Evolutionary conservation across 495 filamentous ascomycete species (phyloP), one percentile per base, ranked within the genome.

Genomic region (Penicilliopsis zonata): DNA sequence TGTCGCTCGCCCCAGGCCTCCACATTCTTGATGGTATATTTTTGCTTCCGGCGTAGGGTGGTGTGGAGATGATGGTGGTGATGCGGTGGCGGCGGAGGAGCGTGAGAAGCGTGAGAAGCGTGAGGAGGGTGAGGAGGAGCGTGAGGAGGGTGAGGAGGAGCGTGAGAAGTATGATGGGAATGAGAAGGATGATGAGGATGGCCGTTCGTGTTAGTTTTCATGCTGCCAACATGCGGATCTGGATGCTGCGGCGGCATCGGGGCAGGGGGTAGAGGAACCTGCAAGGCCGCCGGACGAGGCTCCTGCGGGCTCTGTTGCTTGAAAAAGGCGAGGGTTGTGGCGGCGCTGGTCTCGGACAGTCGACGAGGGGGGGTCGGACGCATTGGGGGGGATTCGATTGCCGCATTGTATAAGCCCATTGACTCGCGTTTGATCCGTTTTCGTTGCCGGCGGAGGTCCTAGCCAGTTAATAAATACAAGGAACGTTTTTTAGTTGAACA

Each of bases 271-370:
- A 31, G 35, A 26, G 23, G 23, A 17, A n/a, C n/a, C n/a, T n/a
- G n/a, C n/a, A n/a, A n/a, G n/a, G n/a, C n/a, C n/a, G 31, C 31
- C 14, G 45, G 52, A 27, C 58, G 61, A 24, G 59, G 59, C 34
- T 66, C 61, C n/a, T 56, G 59, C 5, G 61, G 59, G n/a, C 46
- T 59, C 34, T 66, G 61, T 35, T 66, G 61, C 35, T 66, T 63
- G 47, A 66, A 62, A 31, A 64, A 66, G n/a, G 61, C 61, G 28
- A 66, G 41, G n/a, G 61, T 66, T 5, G 61, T 66, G n/a, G 61
- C 61, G 15, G 61, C 61, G 37, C 58, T 66, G 30, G 61, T 66
- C 41, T 66, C 61, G 15, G 61, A 66, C 23, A 66, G 31, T 13
- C 61, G 59, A 28, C 61, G 59, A 18, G 59, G 55, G 33, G 58